Conservation (phyloP, 257 asterid species). For the Haberlea rhodopensis region DNA sequence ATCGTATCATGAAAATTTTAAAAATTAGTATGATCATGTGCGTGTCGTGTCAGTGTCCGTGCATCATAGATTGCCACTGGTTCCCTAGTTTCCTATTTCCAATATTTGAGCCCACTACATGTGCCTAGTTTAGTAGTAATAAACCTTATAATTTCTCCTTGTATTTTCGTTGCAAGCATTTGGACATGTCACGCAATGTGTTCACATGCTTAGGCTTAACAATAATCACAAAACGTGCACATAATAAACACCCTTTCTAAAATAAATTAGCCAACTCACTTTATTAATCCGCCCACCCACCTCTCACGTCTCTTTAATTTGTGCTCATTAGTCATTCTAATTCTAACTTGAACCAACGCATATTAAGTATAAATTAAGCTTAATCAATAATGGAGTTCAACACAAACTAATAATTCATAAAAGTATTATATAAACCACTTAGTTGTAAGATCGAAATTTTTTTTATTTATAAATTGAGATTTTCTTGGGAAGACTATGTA, state of each 20-base stretch:
- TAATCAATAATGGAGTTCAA: slow-evolving; percentile 25
- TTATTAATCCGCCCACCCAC: slow-evolving; percentile 25
- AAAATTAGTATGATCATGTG: no score
- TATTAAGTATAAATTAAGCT: slow-evolving; percentile 8
- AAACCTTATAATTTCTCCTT: neutral
- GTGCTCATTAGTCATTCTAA: neutral
- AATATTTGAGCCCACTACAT: neutral
- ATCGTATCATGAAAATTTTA: no score
- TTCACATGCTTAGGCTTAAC: slow-evolving; percentile 47
- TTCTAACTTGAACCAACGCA: neutral
- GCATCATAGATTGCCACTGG: no score
- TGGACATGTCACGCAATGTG: slow-evolving; percentile 37
- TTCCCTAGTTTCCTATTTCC: neutral
- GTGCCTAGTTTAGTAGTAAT: neutral
- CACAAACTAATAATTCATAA: slow-evolving; percentile 25
- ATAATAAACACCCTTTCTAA: slow-evolving; percentile 34
- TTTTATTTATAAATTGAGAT: neutral
- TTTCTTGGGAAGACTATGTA: neutral
- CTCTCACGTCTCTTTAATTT: slow-evolving; percentile 1
- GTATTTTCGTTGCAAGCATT: slow-evolving; percentile 12
- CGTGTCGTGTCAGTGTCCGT: no score
- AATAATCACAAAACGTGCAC: slow-evolving; percentile 48
- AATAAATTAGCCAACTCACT: slow-evolving; percentile 24
- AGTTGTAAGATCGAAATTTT: neutral
- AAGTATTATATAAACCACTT: slow-evolving; percentile 27